A percentile compares a stretch with the other conserved stretches of the same genome.
Conservation (phyloP, 2,329 filamentous ascomycete genomes). For the Stagonosporopsis vannaccii region DNA sequence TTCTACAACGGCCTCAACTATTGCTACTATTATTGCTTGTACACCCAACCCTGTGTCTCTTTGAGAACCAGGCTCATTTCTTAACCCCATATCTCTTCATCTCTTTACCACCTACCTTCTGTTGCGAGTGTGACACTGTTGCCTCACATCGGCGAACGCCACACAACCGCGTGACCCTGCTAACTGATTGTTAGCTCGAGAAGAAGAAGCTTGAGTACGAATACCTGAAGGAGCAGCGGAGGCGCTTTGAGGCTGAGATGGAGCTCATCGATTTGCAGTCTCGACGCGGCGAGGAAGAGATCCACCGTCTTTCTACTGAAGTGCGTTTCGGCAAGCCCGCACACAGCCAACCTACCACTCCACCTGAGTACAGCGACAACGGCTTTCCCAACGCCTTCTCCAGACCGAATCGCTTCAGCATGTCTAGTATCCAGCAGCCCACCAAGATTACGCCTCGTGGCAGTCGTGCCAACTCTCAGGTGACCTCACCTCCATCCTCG, state of each 20-base stretch:
- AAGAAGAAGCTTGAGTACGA: constrained; percentile 95
- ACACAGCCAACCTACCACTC: constrained; percentile 94
- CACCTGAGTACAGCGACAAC: constrained; percentile 87
- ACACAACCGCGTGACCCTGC: constrained; percentile 29
- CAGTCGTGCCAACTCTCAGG: constrained; percentile 77
- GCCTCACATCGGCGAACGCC: constrained; percentile 20
- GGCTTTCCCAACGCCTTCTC: constrained; percentile 83
- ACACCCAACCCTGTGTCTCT: constrained; percentile 27
- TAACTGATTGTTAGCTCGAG: constrained; percentile 71
- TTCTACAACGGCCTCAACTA: not conserved
- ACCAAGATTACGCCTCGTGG: constrained; percentile 71
- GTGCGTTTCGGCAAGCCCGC: constrained; percentile 69
- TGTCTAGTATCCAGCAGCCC: constrained; percentile 74
- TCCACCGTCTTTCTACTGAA: constrained; percentile 84
- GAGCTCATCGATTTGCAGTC: constrained; percentile 87
- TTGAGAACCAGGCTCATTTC: constrained; percentile 18
- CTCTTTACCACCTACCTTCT: constrained; percentile 18
- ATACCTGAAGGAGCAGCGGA: constrained; percentile 84
- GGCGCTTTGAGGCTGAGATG: constrained; percentile 91
- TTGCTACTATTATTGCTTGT: constrained; percentile 29
- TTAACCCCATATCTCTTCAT: constrained; percentile 18
- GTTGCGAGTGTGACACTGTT: constrained; percentile 24
- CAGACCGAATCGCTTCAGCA: constrained; percentile 86
- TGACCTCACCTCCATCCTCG: constrained; percentile 74
- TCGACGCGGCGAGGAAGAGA: constrained; percentile 80